Evolutionary conservation across 208 protist species (phyloP), one percentile per base, ranked within the genome.

Genomic region (Angomonas desouzai): DNA sequence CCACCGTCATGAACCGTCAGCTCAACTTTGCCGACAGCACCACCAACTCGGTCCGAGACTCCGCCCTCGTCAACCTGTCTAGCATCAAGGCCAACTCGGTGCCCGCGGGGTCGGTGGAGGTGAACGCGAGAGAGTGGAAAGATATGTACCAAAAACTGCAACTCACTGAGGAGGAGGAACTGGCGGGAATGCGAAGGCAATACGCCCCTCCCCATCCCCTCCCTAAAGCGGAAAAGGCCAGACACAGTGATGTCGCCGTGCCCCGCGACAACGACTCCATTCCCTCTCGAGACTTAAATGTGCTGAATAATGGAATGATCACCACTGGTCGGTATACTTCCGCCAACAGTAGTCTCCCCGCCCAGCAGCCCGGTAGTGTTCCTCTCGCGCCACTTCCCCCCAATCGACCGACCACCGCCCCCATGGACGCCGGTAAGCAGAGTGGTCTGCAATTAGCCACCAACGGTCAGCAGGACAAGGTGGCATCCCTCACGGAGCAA

Each of bases 401-500:
- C 36, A n/a, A n/a, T n/a, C n/a, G n/a, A n/a, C n/a, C n/a, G n/a
- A n/a, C n/a, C n/a, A n/a, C n/a, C n/a, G n/a, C n/a, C n/a, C n/a
- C n/a, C n/a, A 43, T 43, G 36, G 36, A 6, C 9, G 13, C 36
- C 36, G 13, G 36, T 6, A 43, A 13, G 36, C 36, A 43, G 36
- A 43, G 9, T 18, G 13, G 36, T 6, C 36, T 6, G 9, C 36
- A 43, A 13, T 13, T 43, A 18, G 9, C 13, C 36, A 43, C 36
- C 45, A 51, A 51, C 45, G 20, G 48, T 16, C 32, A 53, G 1
- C 18, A 51, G 0, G 47, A 29, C 0, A 62, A 79, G 30, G 62
- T 55, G 27, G 36, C 56, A 11, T 9, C 20, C 2, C 48, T 76
- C 18, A 64, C 73, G 49, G 62, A 66, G 47, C 55, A 67, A 49